Conservation (phyloP, 805 yeast species). For the Cyberlindnera xishuangbannaensis region DNA sequence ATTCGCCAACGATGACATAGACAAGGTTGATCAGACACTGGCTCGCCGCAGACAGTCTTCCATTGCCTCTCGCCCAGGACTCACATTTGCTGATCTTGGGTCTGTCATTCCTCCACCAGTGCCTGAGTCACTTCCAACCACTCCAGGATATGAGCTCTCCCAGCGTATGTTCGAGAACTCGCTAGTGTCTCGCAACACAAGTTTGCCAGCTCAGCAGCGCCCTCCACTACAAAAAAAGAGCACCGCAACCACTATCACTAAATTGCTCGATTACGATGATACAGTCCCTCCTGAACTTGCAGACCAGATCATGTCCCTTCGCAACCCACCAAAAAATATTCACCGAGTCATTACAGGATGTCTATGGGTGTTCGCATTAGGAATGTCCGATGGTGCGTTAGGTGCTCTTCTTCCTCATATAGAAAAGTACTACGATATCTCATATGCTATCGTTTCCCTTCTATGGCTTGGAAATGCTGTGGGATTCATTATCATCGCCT, state of each 20-base stretch:
- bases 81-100: too few relatives aligned
- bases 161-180: conserved; percentile 6
- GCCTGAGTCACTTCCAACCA: conserved; percentile 37
- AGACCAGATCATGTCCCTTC: conserved; percentile 27
- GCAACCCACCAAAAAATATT: conserved; percentile 39
- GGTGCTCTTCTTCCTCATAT: conserved; percentile 56
- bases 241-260: conserved; percentile 10
- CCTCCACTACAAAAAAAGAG: conserved; percentile 9
- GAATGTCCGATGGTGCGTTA: conserved; percentile 51
- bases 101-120: conserved; percentile 30
- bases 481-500: conserved; percentile 49
- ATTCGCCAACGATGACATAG: too few relatives aligned
- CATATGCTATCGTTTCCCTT: conserved; percentile 48
- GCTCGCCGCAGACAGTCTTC: too few relatives aligned
- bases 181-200: conserved; percentile 1
- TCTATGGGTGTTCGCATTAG: conserved; percentile 36
- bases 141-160: conserved; percentile 33
- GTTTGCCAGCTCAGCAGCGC: conserved; percentile 7
- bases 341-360: conserved; percentile 38
- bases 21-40: too few relatives aligned
- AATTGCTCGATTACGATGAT: conserved; percentile 7
- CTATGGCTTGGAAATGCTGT: conserved; percentile 54
- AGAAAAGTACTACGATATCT: conserved; percentile 41
- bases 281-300: conserved; percentile 1
- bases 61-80: too few relatives aligned